phyloP scores from a whole-genome alignment of 2,329 filamentous ascomycete genomes.

The Colletotrichum noveboracense region DNA sequence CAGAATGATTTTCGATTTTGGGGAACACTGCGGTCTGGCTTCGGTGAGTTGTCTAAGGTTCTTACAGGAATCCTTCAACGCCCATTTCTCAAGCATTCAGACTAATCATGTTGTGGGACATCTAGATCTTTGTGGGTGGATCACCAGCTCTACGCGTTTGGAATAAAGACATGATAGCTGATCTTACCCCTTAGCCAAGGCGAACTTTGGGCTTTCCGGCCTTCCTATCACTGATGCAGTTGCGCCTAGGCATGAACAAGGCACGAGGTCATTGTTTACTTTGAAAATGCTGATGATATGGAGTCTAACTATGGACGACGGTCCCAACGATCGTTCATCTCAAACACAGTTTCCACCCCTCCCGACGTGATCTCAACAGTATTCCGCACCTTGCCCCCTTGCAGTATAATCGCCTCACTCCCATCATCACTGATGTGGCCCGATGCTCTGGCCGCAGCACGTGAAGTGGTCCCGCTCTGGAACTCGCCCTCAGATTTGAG shows the following conservation, averaged over 20 bases:
- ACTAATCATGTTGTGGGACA: background rate
- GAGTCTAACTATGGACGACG: too few species aligned
- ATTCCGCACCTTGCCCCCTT: background rate
- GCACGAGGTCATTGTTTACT: too few species aligned
- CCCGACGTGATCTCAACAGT: background rate
- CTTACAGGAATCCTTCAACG: background rate
- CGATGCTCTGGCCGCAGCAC: background rate
- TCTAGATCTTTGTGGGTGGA: too few species aligned
- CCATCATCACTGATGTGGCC: background rate
- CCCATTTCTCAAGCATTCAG: accelerated
- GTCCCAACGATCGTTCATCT: background rate
- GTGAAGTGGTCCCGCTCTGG: background rate
- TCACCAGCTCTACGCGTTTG: too few species aligned
- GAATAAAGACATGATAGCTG: too few species aligned
- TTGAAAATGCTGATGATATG: too few species aligned
- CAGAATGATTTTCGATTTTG: background rate
- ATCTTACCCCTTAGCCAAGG: too few species aligned
- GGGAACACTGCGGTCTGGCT: accelerated
- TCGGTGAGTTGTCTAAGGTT: background rate
- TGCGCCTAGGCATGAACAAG: too few species aligned
- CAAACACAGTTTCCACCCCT: background rate
- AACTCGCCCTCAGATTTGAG: background rate
- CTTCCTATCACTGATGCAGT: too few species aligned
- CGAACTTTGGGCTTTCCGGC: too few species aligned
- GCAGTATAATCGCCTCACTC: background rate